Evolutionary conservation across 768 basidiomycete genomes (phyloP).

Genomic region (Leccinum imitatum): DNA sequence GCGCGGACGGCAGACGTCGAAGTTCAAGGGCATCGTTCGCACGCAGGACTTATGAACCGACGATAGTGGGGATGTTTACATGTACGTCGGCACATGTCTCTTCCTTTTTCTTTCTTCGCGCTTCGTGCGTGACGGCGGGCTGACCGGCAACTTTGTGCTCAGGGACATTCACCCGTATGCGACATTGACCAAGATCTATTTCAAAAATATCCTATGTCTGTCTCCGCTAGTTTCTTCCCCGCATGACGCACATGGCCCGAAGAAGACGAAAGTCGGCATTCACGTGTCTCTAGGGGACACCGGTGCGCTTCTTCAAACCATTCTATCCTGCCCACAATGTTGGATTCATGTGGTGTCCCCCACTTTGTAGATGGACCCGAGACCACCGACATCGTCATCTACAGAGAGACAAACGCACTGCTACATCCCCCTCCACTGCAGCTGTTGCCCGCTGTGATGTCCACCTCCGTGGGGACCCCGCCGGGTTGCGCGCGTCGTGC

Average conservation of each 20-base stretch:
- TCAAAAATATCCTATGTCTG: slow-evolving; percentile 69
- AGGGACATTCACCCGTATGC: slow-evolving; percentile 77
- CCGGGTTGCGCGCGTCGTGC: slow-evolving; percentile 56
- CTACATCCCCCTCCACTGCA: slow-evolving; percentile 10
- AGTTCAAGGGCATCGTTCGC: slow-evolving; percentile 53
- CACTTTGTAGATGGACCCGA: slow-evolving; percentile 56
- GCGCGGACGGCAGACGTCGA: slow-evolving; percentile 67
- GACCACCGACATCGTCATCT: slow-evolving; percentile 64
- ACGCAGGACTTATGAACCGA: slow-evolving; percentile 61
- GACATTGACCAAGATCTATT: slow-evolving; percentile 59
- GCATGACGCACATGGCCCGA: slow-evolving; percentile 18
- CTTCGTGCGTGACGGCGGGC: no score
- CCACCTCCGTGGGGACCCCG: slow-evolving; percentile 24
- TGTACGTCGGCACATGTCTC: slow-evolving; percentile 36
- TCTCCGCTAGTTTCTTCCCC: slow-evolving; percentile 31
- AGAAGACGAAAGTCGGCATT: slow-evolving; percentile 52
- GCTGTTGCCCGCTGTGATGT: slow-evolving; percentile 14
- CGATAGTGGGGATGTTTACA: slow-evolving; percentile 47
- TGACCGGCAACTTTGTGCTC: neutral
- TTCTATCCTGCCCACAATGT: neutral
- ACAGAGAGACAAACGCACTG: slow-evolving; percentile 36
- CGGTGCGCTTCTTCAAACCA: slow-evolving; percentile 35
- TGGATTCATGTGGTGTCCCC: neutral
- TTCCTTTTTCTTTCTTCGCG: no score
- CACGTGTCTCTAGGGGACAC: slow-evolving; percentile 70